These are phyloP conservation scores for Didymella lethalis DNA, from an alignment of 2,329 filamentous ascomycete species.

Conservation along the genomic window DNA sequence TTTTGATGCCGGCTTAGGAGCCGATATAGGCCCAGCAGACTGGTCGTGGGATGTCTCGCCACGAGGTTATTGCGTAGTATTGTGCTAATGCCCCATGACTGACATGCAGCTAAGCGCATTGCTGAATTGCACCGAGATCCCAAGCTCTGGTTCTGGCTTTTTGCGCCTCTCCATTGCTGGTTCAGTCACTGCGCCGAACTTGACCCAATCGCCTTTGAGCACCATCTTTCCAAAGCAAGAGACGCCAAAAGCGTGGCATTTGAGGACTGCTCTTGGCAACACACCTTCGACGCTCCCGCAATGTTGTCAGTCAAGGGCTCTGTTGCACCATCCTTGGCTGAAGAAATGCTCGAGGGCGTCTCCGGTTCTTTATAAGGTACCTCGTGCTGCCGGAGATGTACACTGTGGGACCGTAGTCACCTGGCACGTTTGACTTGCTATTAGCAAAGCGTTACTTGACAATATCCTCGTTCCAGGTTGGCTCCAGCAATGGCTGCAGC, in stretches of 20 bases:
- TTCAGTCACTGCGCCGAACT: not conserved
- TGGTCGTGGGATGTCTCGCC: slow-evolving; percentile 1
- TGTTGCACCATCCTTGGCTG: slow-evolving; percentile 33
- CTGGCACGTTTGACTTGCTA: slow-evolving; percentile 8
- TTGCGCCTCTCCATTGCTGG: not conserved
- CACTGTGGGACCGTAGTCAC: slow-evolving; percentile 11
- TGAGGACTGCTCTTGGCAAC: slow-evolving; percentile 18
- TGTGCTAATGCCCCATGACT: not conserved
- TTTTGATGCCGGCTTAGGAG: not conserved
- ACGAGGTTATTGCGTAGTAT: slow-evolving; percentile 1
- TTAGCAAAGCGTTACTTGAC: slow-evolving; percentile 23
- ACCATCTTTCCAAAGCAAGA: slow-evolving; percentile 14
- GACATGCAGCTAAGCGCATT: slow-evolving; percentile 10
- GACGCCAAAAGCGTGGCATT: slow-evolving; percentile 4
- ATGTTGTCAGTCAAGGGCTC: slow-evolving; percentile 31
- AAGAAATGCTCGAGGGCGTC: slow-evolving; percentile 3
- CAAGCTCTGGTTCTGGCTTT: not conserved
- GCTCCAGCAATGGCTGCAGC: slow-evolving; percentile 26
- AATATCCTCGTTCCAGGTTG: slow-evolving; percentile 1
- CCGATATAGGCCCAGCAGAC: not conserved
- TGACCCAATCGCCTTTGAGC: slow-evolving; percentile 2
- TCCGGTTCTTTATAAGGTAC: slow-evolving; percentile 28
- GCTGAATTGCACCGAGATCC: not conserved
- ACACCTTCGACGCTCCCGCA: slow-evolving; percentile 6
- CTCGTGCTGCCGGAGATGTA: slow-evolving; percentile 18